Evolutionary conservation across 768 basidiomycete genomes (phyloP), one percentile per base, ranked within the genome.

Genomic region (Auricularia cornea): DNA sequence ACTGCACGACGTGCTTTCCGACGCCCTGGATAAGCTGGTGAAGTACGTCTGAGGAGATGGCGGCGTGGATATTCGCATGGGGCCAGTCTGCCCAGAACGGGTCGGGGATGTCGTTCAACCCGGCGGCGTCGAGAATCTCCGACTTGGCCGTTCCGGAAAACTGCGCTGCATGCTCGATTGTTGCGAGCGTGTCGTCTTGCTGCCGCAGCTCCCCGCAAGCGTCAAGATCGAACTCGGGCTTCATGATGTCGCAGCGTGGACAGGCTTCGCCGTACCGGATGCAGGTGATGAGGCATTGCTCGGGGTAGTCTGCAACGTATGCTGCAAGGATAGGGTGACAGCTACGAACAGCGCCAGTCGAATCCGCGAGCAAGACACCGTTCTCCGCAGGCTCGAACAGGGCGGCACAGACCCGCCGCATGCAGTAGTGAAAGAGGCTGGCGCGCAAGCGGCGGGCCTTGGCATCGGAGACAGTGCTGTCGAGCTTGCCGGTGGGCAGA

Each of bases 281-380:
- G 75, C 73, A 0, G 16, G 64, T 48, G 5, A 76, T 72, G 0
- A 81, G 72, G 16, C 76, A 70, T 62, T 82, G 80, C 64, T 83
- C 80, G 0, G 80, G 81, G 63, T 80, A 76, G 66, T 81, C 78
- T 0, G 74, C 75, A 4, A 77, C 66, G 64, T 74, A 76, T 0
- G 70, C 68, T 0, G 80, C 78, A 2, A 83, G 65, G 40, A 83
- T 77, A 0, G 80, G 80, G 63, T 74, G 71, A 11, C 72, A 64
- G 1, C 67, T 67, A 0, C 74, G 70, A 0, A 72, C 32, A 1
- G 62, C 8, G 0, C 80, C 75, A 70, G 80, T 77, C 0, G 76
- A 75, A 64, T 76, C 72, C 0, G 54, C 66, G 68, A 80, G 76
- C 0, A 65, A 38, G 1, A 79, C 68, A 0, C 80, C 79, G 0